Percentiles rank a stretch among this genome's conserved stretches.
These are phyloP conservation scores for Macadamia tetraphylla DNA, from an alignment of 164 flowering plant species.

Conservation along the genomic window DNA sequence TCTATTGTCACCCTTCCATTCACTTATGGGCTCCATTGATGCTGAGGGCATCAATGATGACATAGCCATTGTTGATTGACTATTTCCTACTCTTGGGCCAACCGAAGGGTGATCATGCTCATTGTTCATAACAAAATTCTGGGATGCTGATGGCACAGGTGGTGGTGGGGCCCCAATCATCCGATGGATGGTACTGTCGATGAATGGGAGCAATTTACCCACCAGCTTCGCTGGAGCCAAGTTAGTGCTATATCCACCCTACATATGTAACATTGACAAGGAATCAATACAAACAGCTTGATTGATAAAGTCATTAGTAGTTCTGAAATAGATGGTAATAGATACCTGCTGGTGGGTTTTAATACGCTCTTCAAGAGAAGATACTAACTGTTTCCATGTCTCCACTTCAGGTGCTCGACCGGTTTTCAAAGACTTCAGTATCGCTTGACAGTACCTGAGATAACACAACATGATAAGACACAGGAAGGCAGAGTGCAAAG, in stretches of 20 bases:
- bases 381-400: conserved; percentile 43
- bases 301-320: neutral
- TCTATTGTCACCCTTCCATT: conserved; percentile 42
- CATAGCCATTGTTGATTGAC: conserved; percentile 67
- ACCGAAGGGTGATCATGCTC: conserved; percentile 24
- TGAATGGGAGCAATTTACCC: conserved; percentile 60
- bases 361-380: conserved; percentile 70
- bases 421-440: conserved; percentile 56
- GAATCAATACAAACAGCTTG: neutral
- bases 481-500: neutral
- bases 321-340: neutral
- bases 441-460: conserved; percentile 66
- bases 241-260: conserved; percentile 72
- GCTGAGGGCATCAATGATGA: conserved; percentile 60
- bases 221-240: conserved; percentile 66
- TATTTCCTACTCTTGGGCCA: conserved; percentile 41
- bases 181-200: conserved; percentile 71
- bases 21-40: conserved; percentile 61
- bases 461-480: neutral
- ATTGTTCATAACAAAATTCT: conserved; percentile 15
- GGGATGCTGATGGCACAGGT: conserved; percentile 39
- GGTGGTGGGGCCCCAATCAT: conserved; percentile 79
- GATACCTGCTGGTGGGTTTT: conserved; percentile 66
- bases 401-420: conserved; percentile 67
- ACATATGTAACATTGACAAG: conserved; percentile 11